Conservation (phyloP, 2,329 filamentous ascomycete species). For the Myotisia sp. region DNA sequence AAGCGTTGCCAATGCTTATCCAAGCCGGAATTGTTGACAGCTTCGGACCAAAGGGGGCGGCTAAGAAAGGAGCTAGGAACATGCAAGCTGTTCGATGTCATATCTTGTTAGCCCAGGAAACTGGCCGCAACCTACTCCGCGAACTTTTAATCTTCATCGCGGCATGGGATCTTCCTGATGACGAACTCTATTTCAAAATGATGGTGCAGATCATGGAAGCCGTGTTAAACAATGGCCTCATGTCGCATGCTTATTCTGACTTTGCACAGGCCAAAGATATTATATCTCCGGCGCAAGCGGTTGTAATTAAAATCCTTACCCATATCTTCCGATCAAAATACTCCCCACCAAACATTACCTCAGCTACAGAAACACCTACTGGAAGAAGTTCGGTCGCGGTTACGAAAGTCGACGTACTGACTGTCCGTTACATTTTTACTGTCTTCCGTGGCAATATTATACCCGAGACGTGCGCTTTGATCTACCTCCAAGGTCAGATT, state of each 20-base stretch:
- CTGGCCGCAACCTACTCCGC: slow-evolving; percentile 72
- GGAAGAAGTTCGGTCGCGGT: slow-evolving; percentile 42
- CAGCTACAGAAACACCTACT: slow-evolving; percentile 40
- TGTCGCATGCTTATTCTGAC: slow-evolving; percentile 84
- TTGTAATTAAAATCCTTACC: slow-evolving; percentile 78
- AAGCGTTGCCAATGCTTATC: slow-evolving; percentile 92
- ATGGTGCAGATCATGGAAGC: slow-evolving; percentile 93
- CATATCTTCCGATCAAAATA: slow-evolving; percentile 65
- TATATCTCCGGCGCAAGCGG: slow-evolving; percentile 85
- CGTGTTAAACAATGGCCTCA: slow-evolving; percentile 72
- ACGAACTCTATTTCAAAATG: slow-evolving; percentile 89
- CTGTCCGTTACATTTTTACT: slow-evolving; percentile 79
- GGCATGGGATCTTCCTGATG: slow-evolving; percentile 88
- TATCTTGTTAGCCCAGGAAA: slow-evolving; percentile 77
- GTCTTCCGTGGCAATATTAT: slow-evolving; percentile 87
- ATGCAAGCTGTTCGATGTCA: slow-evolving; percentile 83
- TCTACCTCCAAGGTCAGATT: slow-evolving; percentile 85
- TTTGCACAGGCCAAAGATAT: slow-evolving; percentile 90
- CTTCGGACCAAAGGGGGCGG: slow-evolving; percentile 52
- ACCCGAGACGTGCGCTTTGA: slow-evolving; percentile 84
- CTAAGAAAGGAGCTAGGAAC: slow-evolving; percentile 49
- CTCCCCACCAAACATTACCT: slow-evolving; percentile 32
- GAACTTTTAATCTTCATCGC: slow-evolving; percentile 93
- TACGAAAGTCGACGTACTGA: slow-evolving; percentile 45
- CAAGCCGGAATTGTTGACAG: slow-evolving; percentile 87